Evolutionary conservation across 2,329 filamentous ascomycete genomes (phyloP), one percentile per base, ranked within the genome.

Genomic region (Xylaria hypoxylon): DNA sequence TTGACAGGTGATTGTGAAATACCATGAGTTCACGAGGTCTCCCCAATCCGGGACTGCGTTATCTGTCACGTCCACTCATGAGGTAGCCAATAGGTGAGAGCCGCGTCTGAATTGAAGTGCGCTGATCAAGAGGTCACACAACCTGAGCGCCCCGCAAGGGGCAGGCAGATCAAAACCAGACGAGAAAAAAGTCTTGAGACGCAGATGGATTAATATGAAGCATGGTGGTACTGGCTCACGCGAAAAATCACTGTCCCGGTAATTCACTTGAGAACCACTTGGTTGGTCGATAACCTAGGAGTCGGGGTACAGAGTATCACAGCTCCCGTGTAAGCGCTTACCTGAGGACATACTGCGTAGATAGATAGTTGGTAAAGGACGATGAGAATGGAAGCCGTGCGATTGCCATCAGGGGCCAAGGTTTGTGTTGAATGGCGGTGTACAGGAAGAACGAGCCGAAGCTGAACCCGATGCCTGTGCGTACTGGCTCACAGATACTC

Each of bases 121-220:
- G 61, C 62, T 68, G 70, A 64, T 52, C 67, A 62, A 62, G 65
- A 68, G 70, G 64, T 76, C 74, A 76, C 70, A 75, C 71, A 72
- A 75, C 72, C 67, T 67, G 33, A 61, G 38, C 44, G 57, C 71
- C 72, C 73, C 70, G 70, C 70, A 73, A 71, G 57, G 62, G 59
- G 40, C 31, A 60, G 48, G 65, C 44, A 73, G 72, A 73, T 72
- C 70, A 65, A 68, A 45, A 64, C 59, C 58, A 68, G 67, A 73
- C 61, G 68, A 61, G 66, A 40, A 11, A 62, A 57, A 66, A 56
- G 6, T 66, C 33, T 68, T 56, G 51, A 69, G 38, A 59, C 19
- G 67, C 56, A 56, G 50, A 55, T 59, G 66, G 67, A 63, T 59
- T 67, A 68, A 59, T 45, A 59, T 66, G 52, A 52, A 35, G 28